Conservation (phyloP, 2,329 filamentous ascomycete genomes). For the Alternaria sp. region DNA sequence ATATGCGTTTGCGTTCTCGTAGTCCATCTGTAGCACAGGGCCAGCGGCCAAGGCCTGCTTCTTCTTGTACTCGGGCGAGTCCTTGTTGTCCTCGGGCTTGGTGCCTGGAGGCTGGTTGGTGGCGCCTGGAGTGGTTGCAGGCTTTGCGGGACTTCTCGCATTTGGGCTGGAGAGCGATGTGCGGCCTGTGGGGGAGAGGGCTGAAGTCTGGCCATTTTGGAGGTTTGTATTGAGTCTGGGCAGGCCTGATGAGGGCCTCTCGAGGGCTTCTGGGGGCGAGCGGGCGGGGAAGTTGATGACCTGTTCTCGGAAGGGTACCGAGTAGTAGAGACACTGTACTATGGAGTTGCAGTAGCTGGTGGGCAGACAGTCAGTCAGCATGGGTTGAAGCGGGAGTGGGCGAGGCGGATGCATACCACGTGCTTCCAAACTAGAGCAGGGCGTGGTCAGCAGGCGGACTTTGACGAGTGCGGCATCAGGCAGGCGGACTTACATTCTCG, state of each 20-base stretch:
- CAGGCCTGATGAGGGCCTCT: slow-evolving; percentile 60
- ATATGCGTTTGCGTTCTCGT: slow-evolving; percentile 80
- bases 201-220: slow-evolving; percentile 46
- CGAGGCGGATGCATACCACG: slow-evolving; percentile 72
- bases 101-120: slow-evolving; percentile 64
- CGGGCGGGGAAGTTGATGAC: slow-evolving; percentile 88
- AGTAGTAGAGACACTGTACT: slow-evolving; percentile 96
- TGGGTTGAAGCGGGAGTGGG: slow-evolving; percentile 10
- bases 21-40: slow-evolving; percentile 83
- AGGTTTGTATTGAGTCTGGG: slow-evolving; percentile 52
- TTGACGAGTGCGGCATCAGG: slow-evolving; percentile 2
- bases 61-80: slow-evolving; percentile 97
- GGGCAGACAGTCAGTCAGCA: slow-evolving; percentile 25
- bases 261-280: slow-evolving; percentile 72
- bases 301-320: slow-evolving; percentile 89
- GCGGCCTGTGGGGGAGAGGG: slow-evolving; percentile 65
- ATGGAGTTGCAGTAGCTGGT: slow-evolving; percentile 97
- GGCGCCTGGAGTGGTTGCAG: slow-evolving; percentile 56
- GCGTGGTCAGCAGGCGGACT: slow-evolving; percentile 32
- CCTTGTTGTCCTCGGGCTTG: slow-evolving; percentile 89
- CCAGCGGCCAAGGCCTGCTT: slow-evolving; percentile 90
- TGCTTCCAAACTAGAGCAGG: slow-evolving; percentile 83
- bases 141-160: slow-evolving; percentile 46
- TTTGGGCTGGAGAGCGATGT: slow-evolving; percentile 46
- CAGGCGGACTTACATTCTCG: slow-evolving; percentile 79